A percentile compares a stretch with the other conserved stretches of the same genome.
Conservation (phyloP, 257 asterid genomes). For the Leonotis leonurus region DNA sequence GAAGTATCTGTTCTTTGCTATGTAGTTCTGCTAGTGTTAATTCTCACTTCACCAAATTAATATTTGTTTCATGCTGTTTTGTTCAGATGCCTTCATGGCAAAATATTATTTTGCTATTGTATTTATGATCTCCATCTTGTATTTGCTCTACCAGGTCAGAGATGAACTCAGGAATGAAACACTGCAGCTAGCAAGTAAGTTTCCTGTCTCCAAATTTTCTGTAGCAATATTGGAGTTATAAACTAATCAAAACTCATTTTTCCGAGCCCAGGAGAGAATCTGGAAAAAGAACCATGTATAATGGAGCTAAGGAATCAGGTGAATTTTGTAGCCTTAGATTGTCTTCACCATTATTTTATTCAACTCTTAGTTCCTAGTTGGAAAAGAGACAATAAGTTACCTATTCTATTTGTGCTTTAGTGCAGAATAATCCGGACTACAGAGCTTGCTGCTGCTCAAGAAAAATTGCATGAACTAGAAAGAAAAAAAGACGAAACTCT, state of each 20-base stretch:
- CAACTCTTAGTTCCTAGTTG: background rate
- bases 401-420: slow-evolving; percentile 46
- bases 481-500: slow-evolving; percentile 59
- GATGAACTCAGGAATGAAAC: slow-evolving; percentile 71
- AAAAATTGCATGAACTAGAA: slow-evolving; percentile 65
- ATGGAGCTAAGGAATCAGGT: slow-evolving; percentile 94
- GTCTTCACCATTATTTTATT: slow-evolving; percentile 8
- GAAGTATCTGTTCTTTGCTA: too few species aligned
- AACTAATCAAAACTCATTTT: too few species aligned
- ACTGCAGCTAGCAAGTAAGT: slow-evolving; percentile 82
- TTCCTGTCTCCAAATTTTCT: background rate
- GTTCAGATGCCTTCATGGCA: too few species aligned
- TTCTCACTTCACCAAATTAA: too few species aligned
- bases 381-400: too few species aligned
- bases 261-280: slow-evolving; percentile 76
- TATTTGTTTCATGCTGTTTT: too few species aligned
- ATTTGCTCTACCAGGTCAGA: slow-evolving; percentile 45
- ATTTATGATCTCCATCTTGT: slow-evolving; percentile 10
- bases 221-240: background rate
- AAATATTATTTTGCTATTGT: slow-evolving; percentile 2
- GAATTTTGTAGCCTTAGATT: too few species aligned
- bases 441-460: slow-evolving; percentile 84
- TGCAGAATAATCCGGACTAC: slow-evolving; percentile 81
- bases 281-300: slow-evolving; percentile 72
- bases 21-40: too few species aligned